Percentiles rank a stretch among this genome's conserved stretches.
Conservation (phyloP, 768 basidiomycete species). For the Cystoderma amianthinum region DNA sequence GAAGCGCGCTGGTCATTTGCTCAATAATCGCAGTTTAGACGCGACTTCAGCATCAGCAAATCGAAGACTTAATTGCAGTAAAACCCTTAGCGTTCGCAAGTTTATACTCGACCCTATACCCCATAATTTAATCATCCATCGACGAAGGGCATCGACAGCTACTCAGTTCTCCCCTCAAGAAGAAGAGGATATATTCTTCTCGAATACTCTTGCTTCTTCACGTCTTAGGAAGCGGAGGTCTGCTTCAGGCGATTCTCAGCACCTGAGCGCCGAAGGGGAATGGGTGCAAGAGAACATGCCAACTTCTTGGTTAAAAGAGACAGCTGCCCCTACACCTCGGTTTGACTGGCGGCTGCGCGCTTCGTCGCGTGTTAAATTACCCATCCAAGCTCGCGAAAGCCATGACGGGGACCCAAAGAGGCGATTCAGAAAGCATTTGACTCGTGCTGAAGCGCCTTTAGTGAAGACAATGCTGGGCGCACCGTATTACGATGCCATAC, state of each 20-base stretch:
- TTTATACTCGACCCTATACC: not conserved
- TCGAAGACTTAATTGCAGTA: too few relatives aligned
- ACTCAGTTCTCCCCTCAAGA: not conserved
- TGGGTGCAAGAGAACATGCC: slow-evolving; percentile 26
- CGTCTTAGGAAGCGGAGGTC: not conserved
- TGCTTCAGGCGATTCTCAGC: not conserved
- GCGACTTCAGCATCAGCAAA: too few relatives aligned
- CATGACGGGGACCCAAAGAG: not conserved
- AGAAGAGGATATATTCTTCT: not conserved
- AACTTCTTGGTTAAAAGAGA: slow-evolving; percentile 1
- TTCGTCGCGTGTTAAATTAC: slow-evolving; percentile 28
- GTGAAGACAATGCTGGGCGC: slow-evolving; percentile 25
- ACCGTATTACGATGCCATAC: slow-evolving; percentile 41
- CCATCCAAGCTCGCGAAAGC: slow-evolving; percentile 6
- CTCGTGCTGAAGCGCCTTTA: slow-evolving; percentile 30
- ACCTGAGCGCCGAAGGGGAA: slow-evolving; percentile 25
- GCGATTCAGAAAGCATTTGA: slow-evolving; percentile 17
- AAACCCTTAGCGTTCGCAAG: not conserved
- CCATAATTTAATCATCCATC: not conserved
- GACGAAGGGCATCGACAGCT: not conserved
- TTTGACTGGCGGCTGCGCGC: slow-evolving; percentile 62
- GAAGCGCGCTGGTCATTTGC: slow-evolving; percentile 1
- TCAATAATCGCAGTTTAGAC: too few relatives aligned
- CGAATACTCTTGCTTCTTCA: not conserved
- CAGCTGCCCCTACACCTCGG: slow-evolving; percentile 26